Evolutionary conservation across 495 filamentous ascomycete species (phyloP).

Genomic region (Aspergillus bertholletiae): DNA sequence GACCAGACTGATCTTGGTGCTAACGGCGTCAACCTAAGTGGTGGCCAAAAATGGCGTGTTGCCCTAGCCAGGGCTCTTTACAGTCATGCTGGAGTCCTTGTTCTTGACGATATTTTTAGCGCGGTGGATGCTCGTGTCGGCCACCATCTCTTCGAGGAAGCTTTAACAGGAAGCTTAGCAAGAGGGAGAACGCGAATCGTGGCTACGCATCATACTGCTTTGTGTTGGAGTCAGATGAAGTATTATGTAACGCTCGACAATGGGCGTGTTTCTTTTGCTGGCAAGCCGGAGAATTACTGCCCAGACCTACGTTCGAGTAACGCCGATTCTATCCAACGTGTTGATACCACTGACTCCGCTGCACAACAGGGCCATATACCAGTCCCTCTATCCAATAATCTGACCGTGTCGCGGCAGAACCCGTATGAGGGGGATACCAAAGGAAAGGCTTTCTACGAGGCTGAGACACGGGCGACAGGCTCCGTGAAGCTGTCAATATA

Average conservation of each 20-base stretch:
- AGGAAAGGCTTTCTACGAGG: constrained; percentile 69
- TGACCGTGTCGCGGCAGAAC: not conserved
- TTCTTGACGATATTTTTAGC: constrained; percentile 85
- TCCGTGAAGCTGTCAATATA: constrained; percentile 62
- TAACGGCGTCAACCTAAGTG: constrained; percentile 80
- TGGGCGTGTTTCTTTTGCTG: constrained; percentile 41
- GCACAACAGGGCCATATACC: not conserved
- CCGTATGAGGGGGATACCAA: constrained; percentile 32
- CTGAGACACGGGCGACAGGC: constrained; percentile 66
- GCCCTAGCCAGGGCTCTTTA: constrained; percentile 78
- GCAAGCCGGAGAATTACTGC: constrained; percentile 25
- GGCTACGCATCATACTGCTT: constrained; percentile 76
- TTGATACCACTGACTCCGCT: not conserved
- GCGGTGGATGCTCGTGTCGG: constrained; percentile 68
- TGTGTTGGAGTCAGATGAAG: constrained; percentile 65
- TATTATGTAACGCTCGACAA: constrained; percentile 69
- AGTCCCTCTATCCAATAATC: not conserved
- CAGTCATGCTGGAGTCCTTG: constrained; percentile 71
- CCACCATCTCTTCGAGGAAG: constrained; percentile 70
- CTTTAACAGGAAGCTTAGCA: constrained; percentile 65
- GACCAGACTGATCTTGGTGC: constrained; percentile 77
- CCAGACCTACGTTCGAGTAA: constrained; percentile 18
- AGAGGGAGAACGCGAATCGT: constrained; percentile 71
- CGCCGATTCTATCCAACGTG: not conserved
- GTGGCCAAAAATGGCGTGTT: constrained; percentile 79